These are phyloP conservation scores for Cryphonectria nitschkei DNA, from an alignment of 2,329 filamentous ascomycete species.

Conservation along the genomic window DNA sequence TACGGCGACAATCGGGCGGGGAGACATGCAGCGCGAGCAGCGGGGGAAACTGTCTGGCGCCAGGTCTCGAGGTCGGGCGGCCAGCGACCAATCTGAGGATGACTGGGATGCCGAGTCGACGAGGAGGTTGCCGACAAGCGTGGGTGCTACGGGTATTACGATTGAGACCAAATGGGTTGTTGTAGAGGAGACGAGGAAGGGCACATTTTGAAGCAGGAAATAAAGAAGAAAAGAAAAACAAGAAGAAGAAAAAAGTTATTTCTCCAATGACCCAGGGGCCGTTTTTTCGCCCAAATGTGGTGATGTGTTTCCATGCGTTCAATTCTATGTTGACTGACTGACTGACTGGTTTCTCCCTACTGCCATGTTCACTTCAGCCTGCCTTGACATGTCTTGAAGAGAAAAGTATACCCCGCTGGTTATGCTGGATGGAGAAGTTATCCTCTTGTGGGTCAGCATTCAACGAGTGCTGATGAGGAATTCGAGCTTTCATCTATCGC, in stretches of 20 bases:
- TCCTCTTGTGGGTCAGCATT: no score
- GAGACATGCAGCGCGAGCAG: background rate
- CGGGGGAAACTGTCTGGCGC: background rate
- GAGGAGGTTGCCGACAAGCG: slow-evolving; percentile 21
- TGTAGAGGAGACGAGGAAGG: slow-evolving; percentile 16
- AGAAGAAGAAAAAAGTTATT: background rate
- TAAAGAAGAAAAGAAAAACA: background rate
- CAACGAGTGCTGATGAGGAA: no score
- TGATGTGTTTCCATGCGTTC: background rate
- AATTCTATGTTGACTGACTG: background rate
- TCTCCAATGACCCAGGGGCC: background rate
- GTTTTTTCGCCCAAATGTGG: background rate
- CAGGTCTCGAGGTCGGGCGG: slow-evolving; percentile 1
- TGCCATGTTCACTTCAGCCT: background rate
- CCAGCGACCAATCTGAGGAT: slow-evolving; percentile 15
- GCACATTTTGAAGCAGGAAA: background rate
- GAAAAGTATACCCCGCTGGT: no score
- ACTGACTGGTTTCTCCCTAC: background rate
- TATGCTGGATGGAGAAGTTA: no score
- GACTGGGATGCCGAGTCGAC: slow-evolving; percentile 22
- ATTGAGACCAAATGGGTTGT: slow-evolving; percentile 27
- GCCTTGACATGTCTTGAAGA: background rate
- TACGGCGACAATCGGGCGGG: slow-evolving; percentile 20
- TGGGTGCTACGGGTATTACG: slow-evolving; percentile 20
- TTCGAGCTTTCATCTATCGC: no score